Base-by-base conservation (phyloP, 2,329 filamentous ascomycete species). In the Colletotrichum nymphaeae region DNA sequence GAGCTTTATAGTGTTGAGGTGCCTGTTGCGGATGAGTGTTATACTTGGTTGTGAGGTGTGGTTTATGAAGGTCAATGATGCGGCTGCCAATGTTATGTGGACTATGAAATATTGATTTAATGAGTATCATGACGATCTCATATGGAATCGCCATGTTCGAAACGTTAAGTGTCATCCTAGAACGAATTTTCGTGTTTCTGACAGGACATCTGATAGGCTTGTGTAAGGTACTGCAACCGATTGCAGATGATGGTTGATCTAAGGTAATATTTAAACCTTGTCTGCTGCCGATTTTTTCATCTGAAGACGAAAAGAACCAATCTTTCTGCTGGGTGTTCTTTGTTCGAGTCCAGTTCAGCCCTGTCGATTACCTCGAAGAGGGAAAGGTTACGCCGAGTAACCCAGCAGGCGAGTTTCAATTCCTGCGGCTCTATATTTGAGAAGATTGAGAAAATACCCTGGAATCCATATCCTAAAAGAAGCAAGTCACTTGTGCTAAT, bases 1-100 rank as follows among this genome's bases (percentile, higher is more conserved):
- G 76, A 75, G 28, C 65, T 80, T 3, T 80, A 79, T 69, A 78
- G 68, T 56, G 75, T 78, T 4, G 74, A 72, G 11, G 74, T 80
- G 4, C 78, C 78, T 3, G 76, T 80, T 52, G 78, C 76, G 5
- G 71, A 78, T 46, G 65, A 78, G 74, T 80, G 79, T 63, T 79
- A 79, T 63, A 72, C 76, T 19, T 78, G 77, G 77, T 19, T 59
- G 55, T 75, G 42, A 69, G 28, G 2, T 49, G 42, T 49, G 6
- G 42, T 22, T 22, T n/a, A n/a, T 22, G 42, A 19, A 22, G 19
- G 4, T 9, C 19, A 3, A 22, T 22, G 42, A 1, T 49, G 42
- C 1, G 19, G 19, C 19, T 49, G 16, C 19, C 42, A 46, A n/a
- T 6, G 42, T 46, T n/a, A 8, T 46, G 37, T 16, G 16, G 19